phyloP scores from a whole-genome alignment of 345 rosid genomes.

The Euphorbia peplus region DNA sequence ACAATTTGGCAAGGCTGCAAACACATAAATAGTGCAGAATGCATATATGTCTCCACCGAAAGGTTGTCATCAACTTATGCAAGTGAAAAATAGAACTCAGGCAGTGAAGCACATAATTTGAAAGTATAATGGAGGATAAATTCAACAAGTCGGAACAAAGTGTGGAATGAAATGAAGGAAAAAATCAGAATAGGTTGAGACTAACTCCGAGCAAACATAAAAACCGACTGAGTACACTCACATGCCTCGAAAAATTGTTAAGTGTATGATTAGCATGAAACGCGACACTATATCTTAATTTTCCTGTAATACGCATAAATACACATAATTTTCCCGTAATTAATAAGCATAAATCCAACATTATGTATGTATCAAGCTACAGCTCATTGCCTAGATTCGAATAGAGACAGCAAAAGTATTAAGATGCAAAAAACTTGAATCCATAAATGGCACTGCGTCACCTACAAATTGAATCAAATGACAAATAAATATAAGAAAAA shows the following conservation, averaged over 20 bases:
- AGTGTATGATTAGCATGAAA: slow-evolving; percentile 14
- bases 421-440: no score
- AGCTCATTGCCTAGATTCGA: no score
- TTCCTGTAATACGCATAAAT: slow-evolving; percentile 10
- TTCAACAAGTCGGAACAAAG: slow-evolving; percentile 12
- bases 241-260: slow-evolving; percentile 32
- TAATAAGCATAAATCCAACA: no score
- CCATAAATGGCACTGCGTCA: no score
- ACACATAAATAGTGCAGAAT: background rate
- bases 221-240: slow-evolving; percentile 22
- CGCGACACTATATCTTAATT: slow-evolving; percentile 12
- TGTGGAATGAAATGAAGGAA: slow-evolving; percentile 19
- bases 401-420: no score
- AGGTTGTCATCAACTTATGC: slow-evolving; percentile 2
- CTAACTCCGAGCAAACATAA: slow-evolving; percentile 18
- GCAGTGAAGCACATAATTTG: background rate
- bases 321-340: no score
- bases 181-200: slow-evolving; percentile 27
- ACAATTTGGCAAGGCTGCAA: background rate
- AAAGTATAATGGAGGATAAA: slow-evolving; percentile 14
- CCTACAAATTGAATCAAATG: no score
- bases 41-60: background rate
- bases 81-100: background rate
- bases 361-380: no score
- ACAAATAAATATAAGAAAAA: no score